Evolutionary conservation across 768 basidiomycete species (phyloP), one percentile per base, ranked within the genome.

Genomic region (Postia placenta): DNA sequence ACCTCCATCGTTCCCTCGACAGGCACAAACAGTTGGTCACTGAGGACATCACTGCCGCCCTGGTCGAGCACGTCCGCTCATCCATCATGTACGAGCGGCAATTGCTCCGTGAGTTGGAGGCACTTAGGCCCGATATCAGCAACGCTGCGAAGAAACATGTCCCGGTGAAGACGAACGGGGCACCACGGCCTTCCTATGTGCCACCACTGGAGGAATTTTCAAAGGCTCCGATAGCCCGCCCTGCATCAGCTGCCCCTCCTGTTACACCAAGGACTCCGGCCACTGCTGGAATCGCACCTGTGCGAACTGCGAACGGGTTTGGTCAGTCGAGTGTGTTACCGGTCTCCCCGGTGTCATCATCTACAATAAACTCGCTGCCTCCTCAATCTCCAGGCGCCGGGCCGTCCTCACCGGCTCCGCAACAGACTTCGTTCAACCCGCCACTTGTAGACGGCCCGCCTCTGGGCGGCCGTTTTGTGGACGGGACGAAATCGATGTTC

Each of bases 11-110:
- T 42, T 86, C 94, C 2, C 76, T 99, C 24, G 79, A 85, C 30
- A 80, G 80, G 0, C 92, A 99, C 66, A 90, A 87, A 50, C 79
- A 81, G 42, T 79, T 87, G 54, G 88, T 93, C 24, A 88, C 95
- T 47, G 89, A 94, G 48, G 96, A 99, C 64, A 78, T 97, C 46
- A 89, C 89, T 15, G 76, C 87, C 19, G 88, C 93, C 0, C 71
- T 98, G 46, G 81, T 98, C 40, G 92, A 97, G 65, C 92, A 98
- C 66, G 90, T 90, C 15, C 85, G 94, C 20, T 87, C 92, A 15
- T 84, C 85, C 23, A 81, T 98, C 58, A 81, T 93, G 74, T 96
- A 92, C 61, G 94, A 98, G 64, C 79, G 85, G 54, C 92, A 94
- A 62, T 72, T 88, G 14, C 72, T 97, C 47, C 80, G 85, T 42